Evolutionary conservation across 306 rosid species (phyloP).

Genomic region (Boehmeria nivea): DNA sequence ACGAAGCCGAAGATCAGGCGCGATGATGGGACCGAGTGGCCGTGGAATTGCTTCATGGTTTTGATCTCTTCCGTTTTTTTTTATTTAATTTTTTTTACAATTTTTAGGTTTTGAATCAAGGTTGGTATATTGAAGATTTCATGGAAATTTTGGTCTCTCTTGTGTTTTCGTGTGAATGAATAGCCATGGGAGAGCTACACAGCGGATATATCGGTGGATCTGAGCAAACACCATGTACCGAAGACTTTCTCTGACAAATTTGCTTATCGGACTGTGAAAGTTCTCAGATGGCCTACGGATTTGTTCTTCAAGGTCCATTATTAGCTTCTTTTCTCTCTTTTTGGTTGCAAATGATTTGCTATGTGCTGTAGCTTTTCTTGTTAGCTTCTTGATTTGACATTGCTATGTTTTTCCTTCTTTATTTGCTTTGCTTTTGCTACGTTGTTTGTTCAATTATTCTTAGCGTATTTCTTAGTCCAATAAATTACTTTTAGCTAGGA

Average conservation of each 20-base stretch:
- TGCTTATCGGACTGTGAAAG: conserved; percentile 59
- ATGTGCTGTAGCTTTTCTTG: neutral
- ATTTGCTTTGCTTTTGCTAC: neutral
- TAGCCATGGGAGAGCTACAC: conserved; percentile 80
- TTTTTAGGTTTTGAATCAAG: neutral
- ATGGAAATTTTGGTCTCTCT: no score
- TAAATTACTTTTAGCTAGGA: no score
- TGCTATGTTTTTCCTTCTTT: neutral
- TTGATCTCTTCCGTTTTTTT: neutral
- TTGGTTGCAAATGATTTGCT: neutral
- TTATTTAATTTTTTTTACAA: neutral
- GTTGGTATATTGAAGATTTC: neutral
- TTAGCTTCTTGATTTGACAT: neutral
- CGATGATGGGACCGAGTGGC: conserved; percentile 89
- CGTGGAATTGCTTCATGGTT: conserved; percentile 88
- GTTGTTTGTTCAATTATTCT: no score
- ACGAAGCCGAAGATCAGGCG: conserved; percentile 48
- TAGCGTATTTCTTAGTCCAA: no score
- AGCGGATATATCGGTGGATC: conserved; percentile 57
- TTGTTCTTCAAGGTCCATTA: conserved; percentile 50
- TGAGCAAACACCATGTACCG: conserved; percentile 69
- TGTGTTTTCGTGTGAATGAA: neutral
- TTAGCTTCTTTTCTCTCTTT: neutral
- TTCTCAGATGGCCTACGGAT: conserved; percentile 66
- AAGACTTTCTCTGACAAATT: conserved; percentile 52